Base-by-base conservation (phyloP, 768 basidiomycete species). In the Boletus speciosus region DNA sequence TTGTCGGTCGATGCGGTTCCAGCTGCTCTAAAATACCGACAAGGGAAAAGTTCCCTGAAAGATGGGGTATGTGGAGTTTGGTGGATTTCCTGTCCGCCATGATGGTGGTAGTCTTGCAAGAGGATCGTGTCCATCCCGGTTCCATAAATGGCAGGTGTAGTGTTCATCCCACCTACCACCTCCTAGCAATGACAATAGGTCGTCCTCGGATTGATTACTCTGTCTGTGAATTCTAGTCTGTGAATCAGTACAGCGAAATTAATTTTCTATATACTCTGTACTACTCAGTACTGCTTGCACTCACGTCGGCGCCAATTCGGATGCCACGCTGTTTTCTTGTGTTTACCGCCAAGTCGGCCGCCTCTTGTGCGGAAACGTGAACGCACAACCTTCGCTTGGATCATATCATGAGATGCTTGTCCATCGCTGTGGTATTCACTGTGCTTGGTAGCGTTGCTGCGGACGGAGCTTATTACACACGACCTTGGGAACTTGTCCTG, bases 381-480 rank as follows among this genome's bases (percentile, higher is more conserved):
- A 34, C 32, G 16, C 27, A 11, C 42, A 44, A 29, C 39, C 23
- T 9, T 19, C 12, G 15, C 38, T 16, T 15, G 25, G 34, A 5
- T 21, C 40, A 2, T 16, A 48, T 21, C 56, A 67, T 67, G 65
- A 64, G 34, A 39, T 54, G 41, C 36, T 31, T 40, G 49, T 37
- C 47, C 45, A 7, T 57, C 25, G 35, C 38, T 16, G 43, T 42
- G 11, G 56, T 32, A 19, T 29, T 61, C 46, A 11, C 44, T 11
- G 23, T 42, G 5, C 49, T 62, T 15, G 35, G 43, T 41, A 36
- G 54, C 19, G 52, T 46, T 7, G 19, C 36, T 25, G 60, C 52
- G 8, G 42, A n/a, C 10, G 27, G 79, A 84, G 41, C 74, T 86
- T 87, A 84, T 86, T 87, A 84, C 81, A 78, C 86, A 85, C 23